A percentile compares a stretch with the other conserved stretches of the same genome.
These are phyloP conservation scores for Cladosporium sp. DNA, from an alignment of 2,329 filamentous ascomycete species.

Conservation along the genomic window DNA sequence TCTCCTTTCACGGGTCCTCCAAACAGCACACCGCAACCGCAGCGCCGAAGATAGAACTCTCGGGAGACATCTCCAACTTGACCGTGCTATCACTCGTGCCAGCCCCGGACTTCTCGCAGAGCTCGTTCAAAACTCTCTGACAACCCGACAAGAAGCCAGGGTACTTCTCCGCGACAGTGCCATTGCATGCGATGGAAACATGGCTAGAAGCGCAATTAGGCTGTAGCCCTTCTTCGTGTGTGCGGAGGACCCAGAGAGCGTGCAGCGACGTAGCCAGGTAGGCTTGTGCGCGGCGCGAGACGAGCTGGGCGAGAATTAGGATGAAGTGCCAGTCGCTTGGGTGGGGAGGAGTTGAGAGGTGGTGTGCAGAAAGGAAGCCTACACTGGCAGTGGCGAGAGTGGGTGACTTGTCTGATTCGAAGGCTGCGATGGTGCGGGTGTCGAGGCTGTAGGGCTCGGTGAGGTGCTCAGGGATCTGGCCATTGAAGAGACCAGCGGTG, in stretches of 20 bases:
- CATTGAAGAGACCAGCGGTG: conserved; percentile 53
- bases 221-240: conserved; percentile 42
- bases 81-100: conserved; percentile 40
- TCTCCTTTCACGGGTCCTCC: conserved; percentile 13
- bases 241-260: conserved; percentile 55
- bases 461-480: conserved; percentile 51
- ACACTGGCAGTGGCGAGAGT: conserved; percentile 37
- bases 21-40: conserved; percentile 56
- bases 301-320: conserved; percentile 47
- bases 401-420: conserved; percentile 48
- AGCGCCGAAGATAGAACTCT: conserved; percentile 71
- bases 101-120: conserved; percentile 44
- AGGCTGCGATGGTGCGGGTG: conserved; percentile 54
- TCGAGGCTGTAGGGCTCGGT: conserved; percentile 57
- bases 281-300: conserved; percentile 57
- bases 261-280: conserved; percentile 62
- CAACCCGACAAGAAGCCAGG: conserved; percentile 61
- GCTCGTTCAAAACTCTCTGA: conserved; percentile 59
- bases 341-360: conserved; percentile 40
- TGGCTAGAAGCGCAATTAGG: conserved; percentile 27
- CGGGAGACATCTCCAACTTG: conserved; percentile 63
- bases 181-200: conserved; percentile 67
- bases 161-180: conserved; percentile 75
- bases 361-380: conserved; percentile 50
- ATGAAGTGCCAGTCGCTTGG: conserved; percentile 53